Evolutionary conservation across 169 alveolate genomes (phyloP), one percentile per base, ranked within the genome.

Genomic region (Eimeria acervulina): DNA sequence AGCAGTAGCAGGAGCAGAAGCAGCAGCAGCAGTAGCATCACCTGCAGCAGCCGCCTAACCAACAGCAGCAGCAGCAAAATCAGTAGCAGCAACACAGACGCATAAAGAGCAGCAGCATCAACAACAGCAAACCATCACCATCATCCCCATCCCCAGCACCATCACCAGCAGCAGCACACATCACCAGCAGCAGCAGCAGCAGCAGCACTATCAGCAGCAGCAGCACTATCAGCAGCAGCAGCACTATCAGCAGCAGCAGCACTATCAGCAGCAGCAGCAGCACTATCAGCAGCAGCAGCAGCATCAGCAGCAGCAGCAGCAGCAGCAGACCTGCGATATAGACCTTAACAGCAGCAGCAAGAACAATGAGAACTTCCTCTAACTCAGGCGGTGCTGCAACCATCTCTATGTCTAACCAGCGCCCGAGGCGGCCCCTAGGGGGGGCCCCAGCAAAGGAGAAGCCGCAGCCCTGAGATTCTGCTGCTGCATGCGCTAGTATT

Each of bases 301-400:
- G 88, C 88, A 42, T 28, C 55, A 78, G 38, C 33, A 78, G 31
- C 87, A 19, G 88, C 90, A 19, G 36, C 72, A 87, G 90, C 0
- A 70, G 55, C 19, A 47, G 19, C 55, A 7, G 19, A 47, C 55
- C 55, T 7, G 55, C 95, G 13, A 90, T 42, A 72, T 74, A 70
- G 44, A 90, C 95, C 70, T 90, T 90, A 61, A 90, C 95, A 44
- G 95, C 95, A 74, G 95, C 95, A 70, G 95, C 95, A 63, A 90
- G 76, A 4, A 90, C 95, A 8, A 74, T 36, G 8, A 90, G 95
- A 31, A 90, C 40, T 31, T 72, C 95, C 31, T 72, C 95, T 26
- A 90, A 80, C 74, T 74, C 74, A 12, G n/a, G 90, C 5, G 95
- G 90, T 0, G 95, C 90, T 3, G 95, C 81, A 26, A 55, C 90